Percentiles rank a stretch among this genome's conserved stretches.
Evolutionary conservation across 257 asterid genomes (phyloP).

Genomic region (Linaria vulgaris): DNA sequence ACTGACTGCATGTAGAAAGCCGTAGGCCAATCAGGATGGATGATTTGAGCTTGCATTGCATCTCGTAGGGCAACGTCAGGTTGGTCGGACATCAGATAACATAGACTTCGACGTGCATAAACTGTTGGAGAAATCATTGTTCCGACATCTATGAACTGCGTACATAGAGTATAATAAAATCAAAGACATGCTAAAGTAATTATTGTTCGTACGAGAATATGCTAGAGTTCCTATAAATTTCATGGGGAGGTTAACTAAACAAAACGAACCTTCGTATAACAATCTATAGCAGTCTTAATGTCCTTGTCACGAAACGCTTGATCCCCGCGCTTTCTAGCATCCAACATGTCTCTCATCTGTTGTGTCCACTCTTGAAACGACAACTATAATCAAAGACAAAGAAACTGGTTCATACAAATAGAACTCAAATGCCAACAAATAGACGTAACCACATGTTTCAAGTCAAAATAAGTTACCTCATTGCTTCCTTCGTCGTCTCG

Average conservation of each 20-base stretch:
- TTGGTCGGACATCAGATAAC: conserved; percentile 83
- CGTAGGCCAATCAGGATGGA: conserved; percentile 81
- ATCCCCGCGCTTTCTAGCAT: conserved; percentile 85
- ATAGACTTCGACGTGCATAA: conserved; percentile 79
- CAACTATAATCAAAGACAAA: conserved; percentile 28
- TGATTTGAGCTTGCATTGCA: conserved; percentile 89
- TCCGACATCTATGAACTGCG: conserved; percentile 81
- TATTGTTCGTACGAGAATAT: too few relatives aligned
- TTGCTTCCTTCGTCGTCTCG: conserved; percentile 55
- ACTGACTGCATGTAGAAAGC: conserved; percentile 93
- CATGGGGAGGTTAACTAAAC: background rate
- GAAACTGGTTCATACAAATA: background rate
- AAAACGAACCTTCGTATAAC: conserved; percentile 63
- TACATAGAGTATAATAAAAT: too few relatives aligned
- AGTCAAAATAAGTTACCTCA: conserved; percentile 37
- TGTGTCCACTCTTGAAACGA: conserved; percentile 74
- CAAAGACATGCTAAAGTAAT: too few relatives aligned
- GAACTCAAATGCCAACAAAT: conserved; percentile 1
- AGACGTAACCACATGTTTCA: background rate
- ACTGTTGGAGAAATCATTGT: conserved; percentile 93
- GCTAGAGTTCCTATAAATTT: too few relatives aligned
- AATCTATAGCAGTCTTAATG: conserved; percentile 66
- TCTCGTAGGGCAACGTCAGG: conserved; percentile 83
- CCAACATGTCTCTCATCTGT: conserved; percentile 81
- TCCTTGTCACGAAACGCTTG: conserved; percentile 82